Base-by-base conservation (phyloP, 2,329 filamentous ascomycete species). In the Trichoderma koningii region DNA sequence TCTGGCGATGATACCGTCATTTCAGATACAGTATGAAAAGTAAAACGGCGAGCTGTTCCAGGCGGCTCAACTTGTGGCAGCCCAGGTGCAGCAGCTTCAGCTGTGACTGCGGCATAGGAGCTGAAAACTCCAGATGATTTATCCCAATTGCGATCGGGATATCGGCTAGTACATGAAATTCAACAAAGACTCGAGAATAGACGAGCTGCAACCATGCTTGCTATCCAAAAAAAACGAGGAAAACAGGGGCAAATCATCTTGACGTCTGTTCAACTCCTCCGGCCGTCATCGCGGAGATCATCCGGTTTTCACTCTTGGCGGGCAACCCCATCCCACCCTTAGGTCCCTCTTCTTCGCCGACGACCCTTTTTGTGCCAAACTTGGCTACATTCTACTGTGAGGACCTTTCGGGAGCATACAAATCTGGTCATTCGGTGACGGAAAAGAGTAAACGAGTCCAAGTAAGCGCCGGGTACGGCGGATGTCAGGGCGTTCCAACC, bases 241-340 rank as follows among this genome's bases (percentile, higher is more conserved):
- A 34, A 52, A 34, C 26, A n/a, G n/a, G 21, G 17, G 2, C 21
- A 5, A 14, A 12, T 10, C 28, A n/a, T 15, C 38, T 17, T 53
- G 59, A 44, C 48, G 41, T n/a, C 34, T 19, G 45, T 15, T 23
- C 34, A 60, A 38, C 17, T 45, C 21, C 59, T 26, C 23, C 21
- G 26, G n/a, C 48, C 59, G 48, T 62, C 59, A 45, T 62, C 19
- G 19, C 23, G 48, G 45, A 53, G 48, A 62, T 62, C 59, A 53
- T 45, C 26, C 23, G n/a, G 30, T 15, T 9, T n/a, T 34, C n/a
- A 41, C 48, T 19, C n/a, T 23, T 34, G 41, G 59, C n/a, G 28
- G 45, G 19, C 42, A 47, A 30, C 19, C 30, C 23, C 48, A 45
- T 26, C 30, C 45, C 45, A 51, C 26, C 56, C 26, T 7, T 9